Base-by-base conservation (phyloP, 2,329 filamentous ascomycete species). In the Diplodia corticola region DNA sequence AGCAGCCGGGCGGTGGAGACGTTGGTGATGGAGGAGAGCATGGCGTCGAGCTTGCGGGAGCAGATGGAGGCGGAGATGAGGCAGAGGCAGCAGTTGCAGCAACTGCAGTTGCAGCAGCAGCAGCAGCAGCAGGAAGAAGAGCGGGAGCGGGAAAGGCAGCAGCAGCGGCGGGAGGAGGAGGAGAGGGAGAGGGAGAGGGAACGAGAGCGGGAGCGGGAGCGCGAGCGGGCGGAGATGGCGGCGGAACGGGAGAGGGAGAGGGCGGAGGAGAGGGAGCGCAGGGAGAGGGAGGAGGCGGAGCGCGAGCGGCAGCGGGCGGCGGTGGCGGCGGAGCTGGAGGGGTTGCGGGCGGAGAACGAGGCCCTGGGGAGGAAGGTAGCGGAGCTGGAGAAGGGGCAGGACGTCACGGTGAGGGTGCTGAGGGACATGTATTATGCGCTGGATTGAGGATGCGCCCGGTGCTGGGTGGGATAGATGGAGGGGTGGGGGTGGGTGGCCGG, bases 361-460 rank as follows among this genome's bases (percentile, higher is more conserved):
- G 57, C 9, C 4, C 28, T 61, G n/a, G 33, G 17, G 26, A 49
- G 40, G 44, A 48, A 28, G 57, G 57, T 61, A 10, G 12, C 22
- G 10, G 57, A 61, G 40, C 22, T 61, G 26, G 57, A 61, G 28
- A 61, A 61, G 44, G 57, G 57, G 57, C 57, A 61, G 3, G 40
- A 22, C 1, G 17, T 49, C 5, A 46, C 26, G 10, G 6, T 24
- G 26, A 28, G 35, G 57, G 35, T 30, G 7, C 12, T 61, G n/a
- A 24, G 40, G 57, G 20, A 61, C n/a, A 49, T 61, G 57, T 61
- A 61, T 6, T 61, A 61, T 49, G 57, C 57, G 24, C 57, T 61
- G 24, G 57, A 49, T n/a, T 26, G 20, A 7, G 49, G n/a, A 60
- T 49, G 17, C 9, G 30, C n/a, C n/a, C n/a, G 30, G 12, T 33